Evolutionary conservation across 768 basidiomycete genomes (phyloP).

Genomic region (Rhodotorula paludigena): DNA sequence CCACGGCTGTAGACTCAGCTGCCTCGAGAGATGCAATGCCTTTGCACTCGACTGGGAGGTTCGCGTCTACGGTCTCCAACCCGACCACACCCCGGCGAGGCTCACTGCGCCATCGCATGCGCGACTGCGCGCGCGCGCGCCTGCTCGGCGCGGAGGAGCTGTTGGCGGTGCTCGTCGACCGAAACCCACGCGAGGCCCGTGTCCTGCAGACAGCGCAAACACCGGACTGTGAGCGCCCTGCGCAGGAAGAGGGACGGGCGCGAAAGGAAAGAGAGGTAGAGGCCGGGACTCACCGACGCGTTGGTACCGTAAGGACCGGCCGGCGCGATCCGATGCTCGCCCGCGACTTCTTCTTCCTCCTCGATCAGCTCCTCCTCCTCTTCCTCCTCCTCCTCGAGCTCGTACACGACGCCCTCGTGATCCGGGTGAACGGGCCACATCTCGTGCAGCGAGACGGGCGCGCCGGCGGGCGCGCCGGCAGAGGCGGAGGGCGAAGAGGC

Average conservation of each 20-base stretch:
- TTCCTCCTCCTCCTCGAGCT: conserved; percentile 3
- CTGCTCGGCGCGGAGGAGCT: no score
- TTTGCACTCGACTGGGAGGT: no score
- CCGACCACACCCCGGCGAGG: no score
- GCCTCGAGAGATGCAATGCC: no score
- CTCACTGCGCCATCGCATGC: no score
- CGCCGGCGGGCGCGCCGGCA: background rate
- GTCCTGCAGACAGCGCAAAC: background rate
- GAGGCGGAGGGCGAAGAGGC: background rate
- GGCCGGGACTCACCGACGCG: background rate
- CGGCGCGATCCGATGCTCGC: background rate
- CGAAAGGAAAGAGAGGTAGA: background rate
- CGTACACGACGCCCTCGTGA: background rate
- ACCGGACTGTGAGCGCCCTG: background rate
- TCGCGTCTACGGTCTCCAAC: no score
- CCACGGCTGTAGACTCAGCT: no score
- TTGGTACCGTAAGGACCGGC: background rate
- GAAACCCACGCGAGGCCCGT: background rate
- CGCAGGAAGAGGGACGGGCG: no score
- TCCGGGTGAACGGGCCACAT: background rate
- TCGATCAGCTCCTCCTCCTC: background rate
- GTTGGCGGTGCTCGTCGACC: background rate
- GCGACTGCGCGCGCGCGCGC: no score
- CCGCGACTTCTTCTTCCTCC: background rate
- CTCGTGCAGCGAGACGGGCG: background rate